Evolutionary conservation across 2,329 filamentous ascomycete species (phyloP), one percentile per base, ranked within the genome.

Genomic region (Elsinoe batatas): DNA sequence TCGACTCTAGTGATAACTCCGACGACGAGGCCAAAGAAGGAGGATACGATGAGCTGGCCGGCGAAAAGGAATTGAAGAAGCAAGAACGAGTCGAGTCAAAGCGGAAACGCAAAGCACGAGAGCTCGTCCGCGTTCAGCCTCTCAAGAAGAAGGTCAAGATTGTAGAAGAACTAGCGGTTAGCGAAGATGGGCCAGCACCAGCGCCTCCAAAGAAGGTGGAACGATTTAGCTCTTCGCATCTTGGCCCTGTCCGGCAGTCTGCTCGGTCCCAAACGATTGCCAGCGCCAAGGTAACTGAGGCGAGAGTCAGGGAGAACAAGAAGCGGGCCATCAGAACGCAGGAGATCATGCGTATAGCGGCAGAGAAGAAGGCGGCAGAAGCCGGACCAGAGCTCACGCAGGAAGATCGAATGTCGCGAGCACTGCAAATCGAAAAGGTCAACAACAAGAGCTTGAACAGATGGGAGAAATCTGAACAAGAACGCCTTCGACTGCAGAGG

Each of bases 391-490:
- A 58, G 26, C 47, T 60, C 12, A 61, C 59, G 6, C 91, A 95
- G 69, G 88, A 81, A 35, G 84, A 95, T 67, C 81, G 88, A 36
- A 76, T 96, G 26, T 84, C 82, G 26, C 88, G 95, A 70, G 91
- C 91, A 1, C 88, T 85, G 15, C 74, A 84, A 53, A 84, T 94
- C 5, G 93, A 97, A 71, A 85, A 86, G 69, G 78, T 84, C 64
- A 96, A 98, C 69, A 81, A 85, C 62, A 94, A 88, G 76, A 97
- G 86, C 69, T 73, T 95, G 65, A 96, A 91, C 66, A 80, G 88
- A 56, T 97, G 91, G 91, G 91, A 97, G 69, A 86, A 89, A 69
- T 88, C 89, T 5, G 93, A 98, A 72, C 90, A 89, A 71, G 83
- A 86, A 67, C 83, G 91, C 57, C 87, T 91, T 61, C 88, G 91